Percentiles rank a stretch among this genome's conserved stretches.
phyloP scores from a whole-genome alignment of 2,329 filamentous ascomycete genomes.

The Fusarium verticillioides region DNA sequence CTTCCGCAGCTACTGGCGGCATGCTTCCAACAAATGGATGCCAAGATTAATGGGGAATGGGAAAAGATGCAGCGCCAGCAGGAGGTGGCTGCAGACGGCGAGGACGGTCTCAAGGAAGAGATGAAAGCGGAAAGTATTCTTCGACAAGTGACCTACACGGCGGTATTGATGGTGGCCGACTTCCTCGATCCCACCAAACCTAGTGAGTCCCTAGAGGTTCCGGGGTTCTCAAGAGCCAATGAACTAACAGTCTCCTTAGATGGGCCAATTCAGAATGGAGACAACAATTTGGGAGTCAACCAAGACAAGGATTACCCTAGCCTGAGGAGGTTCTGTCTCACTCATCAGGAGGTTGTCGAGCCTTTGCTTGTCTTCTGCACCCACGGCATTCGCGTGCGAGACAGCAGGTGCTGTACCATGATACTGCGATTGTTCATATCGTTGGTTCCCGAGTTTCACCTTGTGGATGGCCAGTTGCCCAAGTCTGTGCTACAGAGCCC shows the following conservation, averaged over 20 bases:
- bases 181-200: slow-evolving; percentile 80
- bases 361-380: slow-evolving; percentile 92
- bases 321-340: slow-evolving; percentile 85
- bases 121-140: slow-evolving; percentile 99
- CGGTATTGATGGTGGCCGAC: slow-evolving; percentile 90
- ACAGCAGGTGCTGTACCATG: slow-evolving; percentile 87
- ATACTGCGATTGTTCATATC: slow-evolving; percentile 88
- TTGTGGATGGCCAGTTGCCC: slow-evolving; percentile 46
- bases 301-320: slow-evolving; percentile 60
- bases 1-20: slow-evolving; percentile 84
- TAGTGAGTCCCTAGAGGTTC: slow-evolving; percentile 62
- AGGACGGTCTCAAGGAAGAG: slow-evolving; percentile 86
- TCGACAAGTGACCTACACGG: slow-evolving; percentile 89
- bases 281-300: slow-evolving; percentile 40
- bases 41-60: slow-evolving; percentile 91
- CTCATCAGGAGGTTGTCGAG: slow-evolving; percentile 81
- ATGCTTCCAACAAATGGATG: slow-evolving; percentile 87
- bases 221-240: not conserved
- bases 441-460: slow-evolving; percentile 86
- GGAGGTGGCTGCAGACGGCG: slow-evolving; percentile 71
- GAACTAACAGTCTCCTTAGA: slow-evolving; percentile 44
- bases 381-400: slow-evolving; percentile 88
- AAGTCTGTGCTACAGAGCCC: slow-evolving; percentile 38
- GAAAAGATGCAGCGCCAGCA: slow-evolving; percentile 75
- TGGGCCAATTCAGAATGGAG: slow-evolving; percentile 45